Conservation (phyloP, 345 rosid genomes). For the Brassica cretica region DNA sequence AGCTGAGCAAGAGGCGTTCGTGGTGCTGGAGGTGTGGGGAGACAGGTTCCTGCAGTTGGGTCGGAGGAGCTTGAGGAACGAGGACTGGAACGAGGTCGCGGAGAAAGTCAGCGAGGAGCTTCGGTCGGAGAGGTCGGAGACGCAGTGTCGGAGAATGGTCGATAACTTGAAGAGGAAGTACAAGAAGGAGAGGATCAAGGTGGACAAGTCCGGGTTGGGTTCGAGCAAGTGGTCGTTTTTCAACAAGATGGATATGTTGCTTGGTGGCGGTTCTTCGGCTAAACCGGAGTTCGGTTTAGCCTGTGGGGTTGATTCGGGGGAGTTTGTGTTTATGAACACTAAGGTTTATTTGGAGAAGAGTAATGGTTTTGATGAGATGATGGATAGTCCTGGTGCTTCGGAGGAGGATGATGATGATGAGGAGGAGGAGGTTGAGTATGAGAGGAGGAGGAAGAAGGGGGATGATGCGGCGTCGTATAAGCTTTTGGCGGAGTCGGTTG, state of each 20-base stretch:
- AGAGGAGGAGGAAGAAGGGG: constrained; percentile 29
- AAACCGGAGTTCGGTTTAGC: constrained; percentile 73
- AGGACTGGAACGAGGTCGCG: constrained; percentile 94
- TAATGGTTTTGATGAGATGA: constrained; percentile 84
- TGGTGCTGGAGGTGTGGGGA: constrained; percentile 89
- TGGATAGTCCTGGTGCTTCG: constrained; percentile 86
- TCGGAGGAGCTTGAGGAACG: constrained; percentile 85
- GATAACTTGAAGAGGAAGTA: constrained; percentile 95
- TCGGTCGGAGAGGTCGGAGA: constrained; percentile 72
- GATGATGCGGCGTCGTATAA: constrained; percentile 61
- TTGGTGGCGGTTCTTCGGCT: constrained; percentile 54
- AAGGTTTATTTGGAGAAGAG: constrained; percentile 64
- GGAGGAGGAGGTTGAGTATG: constrained; percentile 64
- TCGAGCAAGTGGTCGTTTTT: constrained; percentile 83
- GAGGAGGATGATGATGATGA: constrained; percentile 42
- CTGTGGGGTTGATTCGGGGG: constrained; percentile 90
- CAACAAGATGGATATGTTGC: constrained; percentile 71
- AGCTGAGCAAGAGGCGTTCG: constrained; percentile 64
- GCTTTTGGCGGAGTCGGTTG: constrained; percentile 81
- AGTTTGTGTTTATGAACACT: constrained; percentile 73
- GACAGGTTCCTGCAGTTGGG: constrained; percentile 81
- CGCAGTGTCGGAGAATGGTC: constrained; percentile 81
- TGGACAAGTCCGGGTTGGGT: constrained; percentile 45
- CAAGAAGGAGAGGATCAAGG: constrained; percentile 72
- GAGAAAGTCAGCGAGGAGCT: constrained; percentile 88